These are phyloP conservation scores for Ophiocordyceps unilateralis DNA, from an alignment of 2,329 filamentous ascomycete genomes.

Conservation along the genomic window DNA sequence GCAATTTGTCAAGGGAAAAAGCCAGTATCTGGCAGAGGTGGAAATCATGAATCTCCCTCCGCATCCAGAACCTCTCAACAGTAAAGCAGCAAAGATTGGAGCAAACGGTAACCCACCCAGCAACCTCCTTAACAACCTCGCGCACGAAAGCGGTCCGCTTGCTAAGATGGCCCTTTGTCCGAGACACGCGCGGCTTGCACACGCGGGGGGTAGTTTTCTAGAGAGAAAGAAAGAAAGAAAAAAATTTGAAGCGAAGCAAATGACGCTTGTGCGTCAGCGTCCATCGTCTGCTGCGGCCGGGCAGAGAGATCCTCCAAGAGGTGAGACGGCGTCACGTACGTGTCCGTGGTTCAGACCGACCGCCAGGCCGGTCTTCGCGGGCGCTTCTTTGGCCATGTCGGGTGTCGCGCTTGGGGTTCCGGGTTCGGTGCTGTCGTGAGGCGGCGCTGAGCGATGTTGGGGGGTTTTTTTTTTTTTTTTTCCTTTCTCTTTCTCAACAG, in stretches of 20 bases:
- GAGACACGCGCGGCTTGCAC: conserved; percentile 60
- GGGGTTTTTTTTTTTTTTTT: too few species aligned
- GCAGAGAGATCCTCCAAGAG: conserved; percentile 62
- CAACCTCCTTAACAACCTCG: conserved; percentile 96
- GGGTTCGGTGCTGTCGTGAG: too few species aligned
- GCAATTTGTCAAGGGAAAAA: not conserved
- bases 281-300: conserved; percentile 36
- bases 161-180: conserved; percentile 89
- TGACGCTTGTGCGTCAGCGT: conserved; percentile 37
- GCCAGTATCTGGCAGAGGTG: too few species aligned
- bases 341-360: conserved; percentile 47
- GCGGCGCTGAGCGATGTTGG: too few species aligned
- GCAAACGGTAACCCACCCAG: conserved; percentile 47
- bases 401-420: too few species aligned
- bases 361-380: conserved; percentile 39
- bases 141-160: conserved; percentile 95
- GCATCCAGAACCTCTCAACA: too few species aligned
- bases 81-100: not conserved
- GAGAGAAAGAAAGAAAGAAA: conserved; percentile 13
- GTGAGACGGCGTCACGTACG: conserved; percentile 48
- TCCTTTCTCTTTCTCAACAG: too few species aligned
- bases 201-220: conserved; percentile 74
- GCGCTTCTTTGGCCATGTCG: conserved; percentile 45
- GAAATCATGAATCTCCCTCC: too few species aligned
- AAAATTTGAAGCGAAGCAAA: conserved; percentile 15